Evolutionary conservation across 768 basidiomycete genomes (phyloP).

Genomic region (Pilatotrama ljubarskyi): DNA sequence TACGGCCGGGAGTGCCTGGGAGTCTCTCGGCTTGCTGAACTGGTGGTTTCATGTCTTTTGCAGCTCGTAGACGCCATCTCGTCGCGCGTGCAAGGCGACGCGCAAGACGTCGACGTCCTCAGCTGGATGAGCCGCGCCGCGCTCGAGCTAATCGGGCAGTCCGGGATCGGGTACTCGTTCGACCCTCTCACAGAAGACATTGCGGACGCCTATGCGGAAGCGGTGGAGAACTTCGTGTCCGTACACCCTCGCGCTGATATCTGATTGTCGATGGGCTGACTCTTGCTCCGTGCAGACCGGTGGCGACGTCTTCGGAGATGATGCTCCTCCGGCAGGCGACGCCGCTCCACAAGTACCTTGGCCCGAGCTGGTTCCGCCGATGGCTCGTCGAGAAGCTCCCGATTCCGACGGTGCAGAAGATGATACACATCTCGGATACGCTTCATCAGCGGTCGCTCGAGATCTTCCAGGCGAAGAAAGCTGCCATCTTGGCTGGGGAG

Average conservation of each 20-base stretch:
- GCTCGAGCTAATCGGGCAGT: conserved; percentile 30
- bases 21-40: not conserved
- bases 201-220: conserved; percentile 25
- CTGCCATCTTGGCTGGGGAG: conserved; percentile 35
- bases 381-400: conserved; percentile 38
- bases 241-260: not conserved
- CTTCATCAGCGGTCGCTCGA: conserved; percentile 37
- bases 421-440: conserved; percentile 38
- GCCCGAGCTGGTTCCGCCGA: conserved; percentile 33
- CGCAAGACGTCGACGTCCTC: conserved; percentile 25
- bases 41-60: too few relatives aligned
- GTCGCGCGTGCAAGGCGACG: not conserved
- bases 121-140: conserved; percentile 30
- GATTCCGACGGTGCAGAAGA: conserved; percentile 30
- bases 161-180: conserved; percentile 29
- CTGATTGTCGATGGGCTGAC: not conserved
- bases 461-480: conserved; percentile 41
- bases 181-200: conserved; percentile 25
- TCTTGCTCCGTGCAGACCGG: not conserved
- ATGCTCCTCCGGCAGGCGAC: conserved; percentile 18
- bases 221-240: conserved; percentile 24
- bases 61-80: conserved; percentile 26
- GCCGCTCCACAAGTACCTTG: conserved; percentile 17
- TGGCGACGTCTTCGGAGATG: not conserved
- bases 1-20: not conserved